A percentile compares a stretch with the other conserved stretches of the same genome.
These are phyloP conservation scores for Erythrobasidium hasegawianum DNA, from an alignment of 1,284 basidiomycete species.

Conservation along the genomic window DNA sequence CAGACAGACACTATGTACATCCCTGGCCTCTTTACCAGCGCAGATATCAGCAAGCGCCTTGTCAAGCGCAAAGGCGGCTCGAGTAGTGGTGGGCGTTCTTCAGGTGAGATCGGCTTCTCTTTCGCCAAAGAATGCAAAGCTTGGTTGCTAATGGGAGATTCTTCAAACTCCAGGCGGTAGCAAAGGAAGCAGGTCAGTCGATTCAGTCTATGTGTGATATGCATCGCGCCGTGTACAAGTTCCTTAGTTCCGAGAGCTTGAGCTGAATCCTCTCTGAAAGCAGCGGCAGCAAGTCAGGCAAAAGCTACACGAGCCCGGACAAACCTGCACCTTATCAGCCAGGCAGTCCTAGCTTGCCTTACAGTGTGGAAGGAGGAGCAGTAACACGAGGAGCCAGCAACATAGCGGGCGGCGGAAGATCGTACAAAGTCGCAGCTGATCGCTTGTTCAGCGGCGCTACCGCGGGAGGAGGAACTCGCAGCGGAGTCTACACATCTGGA, in stretches of 20 bases:
- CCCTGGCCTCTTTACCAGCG: conserved; percentile 7
- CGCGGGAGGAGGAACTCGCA: conserved; percentile 27
- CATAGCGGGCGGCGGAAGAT: conserved; percentile 19
- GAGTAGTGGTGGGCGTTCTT: conserved; percentile 3
- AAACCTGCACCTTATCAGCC: conserved; percentile 24
- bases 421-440: conserved; percentile 11
- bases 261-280: no score
- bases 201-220: no score
- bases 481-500: conserved; percentile 14
- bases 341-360: conserved; percentile 12
- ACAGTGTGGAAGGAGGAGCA: conserved; percentile 16
- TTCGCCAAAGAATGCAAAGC: no score
- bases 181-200: no score
- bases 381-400: conserved; percentile 23
- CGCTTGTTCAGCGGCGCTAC: conserved; percentile 24
- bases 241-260: no score
- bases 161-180: no score
- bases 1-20: conserved; percentile 24
- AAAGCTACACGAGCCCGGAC: neutral
- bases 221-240: no score
- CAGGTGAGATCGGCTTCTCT: no score
- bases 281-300: neutral
- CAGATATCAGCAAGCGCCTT: conserved; percentile 1
- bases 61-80: conserved; percentile 21
- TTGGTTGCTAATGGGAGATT: no score